phyloP scores from a whole-genome alignment of 495 filamentous ascomycete genomes.

The Talaromyces ruber region DNA sequence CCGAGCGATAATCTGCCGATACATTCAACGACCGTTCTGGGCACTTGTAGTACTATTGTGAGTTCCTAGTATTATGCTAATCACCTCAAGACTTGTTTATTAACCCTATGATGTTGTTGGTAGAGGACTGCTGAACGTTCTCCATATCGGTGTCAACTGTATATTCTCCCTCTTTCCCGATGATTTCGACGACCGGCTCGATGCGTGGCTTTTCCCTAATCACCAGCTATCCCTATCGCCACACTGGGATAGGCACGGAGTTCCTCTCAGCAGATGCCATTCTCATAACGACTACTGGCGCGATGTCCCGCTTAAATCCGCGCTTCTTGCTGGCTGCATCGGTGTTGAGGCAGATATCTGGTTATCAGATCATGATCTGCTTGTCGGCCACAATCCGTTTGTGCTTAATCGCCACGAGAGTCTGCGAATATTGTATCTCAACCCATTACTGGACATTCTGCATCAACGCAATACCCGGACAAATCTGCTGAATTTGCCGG shows the following conservation, averaged over 20 bases:
- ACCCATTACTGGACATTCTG: conserved; percentile 32
- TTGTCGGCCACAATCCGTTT: conserved; percentile 31
- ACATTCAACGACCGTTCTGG: not conserved
- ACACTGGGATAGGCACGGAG: conserved; percentile 10
- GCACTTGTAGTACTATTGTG: not conserved
- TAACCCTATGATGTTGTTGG: not conserved
- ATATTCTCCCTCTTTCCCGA: conserved; percentile 2
- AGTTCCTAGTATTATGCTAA: not conserved
- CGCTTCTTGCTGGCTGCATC: conserved; percentile 52
- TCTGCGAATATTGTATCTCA: conserved; percentile 32
- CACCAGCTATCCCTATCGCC: conserved; percentile 8
- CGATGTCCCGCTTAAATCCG: conserved; percentile 59
- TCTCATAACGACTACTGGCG: conserved; percentile 93
- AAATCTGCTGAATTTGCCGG: not conserved
- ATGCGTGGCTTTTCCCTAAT: conserved; percentile 37
- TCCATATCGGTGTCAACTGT: not conserved
- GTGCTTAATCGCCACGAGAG: conserved; percentile 27
- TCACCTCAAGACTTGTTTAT: not conserved
- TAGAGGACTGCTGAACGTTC: not conserved
- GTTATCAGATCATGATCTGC: conserved; percentile 51
- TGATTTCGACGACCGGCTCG: conserved; percentile 32
- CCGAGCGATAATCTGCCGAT: not conserved
- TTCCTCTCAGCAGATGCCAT: conserved; percentile 25
- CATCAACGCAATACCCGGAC: conserved; percentile 20
- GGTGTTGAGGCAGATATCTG: conserved; percentile 70